These are phyloP conservation scores for Pascua sp. DNA, from an alignment of 1,284 basidiomycete species.

Conservation along the genomic window DNA sequence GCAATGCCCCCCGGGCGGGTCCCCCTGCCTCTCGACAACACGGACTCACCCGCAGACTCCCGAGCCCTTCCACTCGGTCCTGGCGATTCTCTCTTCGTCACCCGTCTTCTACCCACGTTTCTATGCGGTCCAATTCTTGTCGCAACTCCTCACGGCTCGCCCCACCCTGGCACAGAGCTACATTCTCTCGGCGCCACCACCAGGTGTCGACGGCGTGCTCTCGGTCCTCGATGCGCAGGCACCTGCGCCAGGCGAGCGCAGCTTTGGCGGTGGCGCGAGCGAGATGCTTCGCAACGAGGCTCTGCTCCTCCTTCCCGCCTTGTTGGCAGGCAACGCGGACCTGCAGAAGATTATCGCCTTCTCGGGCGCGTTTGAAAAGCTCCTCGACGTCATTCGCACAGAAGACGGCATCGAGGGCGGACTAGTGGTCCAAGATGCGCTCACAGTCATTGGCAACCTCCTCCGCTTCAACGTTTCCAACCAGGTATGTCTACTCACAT, in stretches of 20 bases:
- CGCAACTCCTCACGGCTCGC: conserved; percentile 72
- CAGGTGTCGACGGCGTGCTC: conserved; percentile 45
- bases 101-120: conserved; percentile 78
- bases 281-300: conserved; percentile 59
- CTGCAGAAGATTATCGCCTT: conserved; percentile 97
- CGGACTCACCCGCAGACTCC: conserved; percentile 42
- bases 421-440: conserved; percentile 77
- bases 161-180: conserved; percentile 78
- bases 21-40: too few relatives aligned
- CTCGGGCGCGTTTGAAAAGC: conserved; percentile 92
- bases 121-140: conserved; percentile 78
- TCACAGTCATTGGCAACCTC: conserved; percentile 78
- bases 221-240: conserved; percentile 40
- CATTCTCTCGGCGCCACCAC: conserved; percentile 59
- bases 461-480: conserved; percentile 92
- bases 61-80: conserved; percentile 69
- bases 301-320: conserved; percentile 73
- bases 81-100: conserved; percentile 63
- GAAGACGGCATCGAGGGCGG: conserved; percentile 93
- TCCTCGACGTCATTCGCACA: conserved; percentile 80
- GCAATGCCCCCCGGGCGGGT: too few relatives aligned
- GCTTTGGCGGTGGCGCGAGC: conserved; percentile 41
- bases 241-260: conserved; percentile 19
- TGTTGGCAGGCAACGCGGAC: conserved; percentile 83
- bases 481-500: conserved; percentile 60